These are phyloP conservation scores for Exidia glandulosa DNA, from an alignment of 768 basidiomycete species.

Conservation along the genomic window DNA sequence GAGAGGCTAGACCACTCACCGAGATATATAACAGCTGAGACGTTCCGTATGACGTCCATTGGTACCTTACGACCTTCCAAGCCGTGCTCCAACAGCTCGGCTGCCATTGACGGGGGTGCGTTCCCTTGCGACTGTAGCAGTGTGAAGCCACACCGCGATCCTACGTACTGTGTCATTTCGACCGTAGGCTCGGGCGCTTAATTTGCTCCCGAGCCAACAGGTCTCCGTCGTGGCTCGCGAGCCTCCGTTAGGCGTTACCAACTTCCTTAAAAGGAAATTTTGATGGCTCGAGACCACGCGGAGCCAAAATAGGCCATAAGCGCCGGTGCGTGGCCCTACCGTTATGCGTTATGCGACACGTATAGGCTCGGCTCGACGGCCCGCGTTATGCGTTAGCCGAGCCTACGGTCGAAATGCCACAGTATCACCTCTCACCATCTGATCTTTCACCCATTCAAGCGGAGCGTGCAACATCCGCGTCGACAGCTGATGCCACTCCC, in stretches of 20 bases:
- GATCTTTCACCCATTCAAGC: neutral
- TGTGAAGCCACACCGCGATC: no score
- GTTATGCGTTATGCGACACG: no score
- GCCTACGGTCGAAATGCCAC: no score
- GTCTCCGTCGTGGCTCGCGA: no score
- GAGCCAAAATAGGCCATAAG: neutral
- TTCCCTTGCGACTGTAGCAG: neutral
- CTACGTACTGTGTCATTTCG: no score
- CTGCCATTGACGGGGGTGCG: neutral
- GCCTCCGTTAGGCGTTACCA: no score
- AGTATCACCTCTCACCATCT: neutral
- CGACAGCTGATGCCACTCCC: constrained; percentile 21
- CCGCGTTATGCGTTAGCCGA: no score
- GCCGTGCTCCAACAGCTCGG: neutral
- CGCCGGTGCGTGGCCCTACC: neutral
- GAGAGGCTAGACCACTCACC: neutral
- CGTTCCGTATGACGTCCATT: neutral
- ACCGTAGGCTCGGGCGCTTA: no score
- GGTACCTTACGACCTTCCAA: neutral
- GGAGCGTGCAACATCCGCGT: constrained; percentile 1
- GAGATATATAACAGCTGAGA: neutral
- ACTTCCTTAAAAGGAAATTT: no score
- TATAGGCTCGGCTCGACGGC: no score
- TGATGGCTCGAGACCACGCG: no score
- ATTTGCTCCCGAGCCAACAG: no score